Evolutionary conservation across 108 stramenopile species (phyloP).

Genomic region (Nannochloropsis oceanica): DNA sequence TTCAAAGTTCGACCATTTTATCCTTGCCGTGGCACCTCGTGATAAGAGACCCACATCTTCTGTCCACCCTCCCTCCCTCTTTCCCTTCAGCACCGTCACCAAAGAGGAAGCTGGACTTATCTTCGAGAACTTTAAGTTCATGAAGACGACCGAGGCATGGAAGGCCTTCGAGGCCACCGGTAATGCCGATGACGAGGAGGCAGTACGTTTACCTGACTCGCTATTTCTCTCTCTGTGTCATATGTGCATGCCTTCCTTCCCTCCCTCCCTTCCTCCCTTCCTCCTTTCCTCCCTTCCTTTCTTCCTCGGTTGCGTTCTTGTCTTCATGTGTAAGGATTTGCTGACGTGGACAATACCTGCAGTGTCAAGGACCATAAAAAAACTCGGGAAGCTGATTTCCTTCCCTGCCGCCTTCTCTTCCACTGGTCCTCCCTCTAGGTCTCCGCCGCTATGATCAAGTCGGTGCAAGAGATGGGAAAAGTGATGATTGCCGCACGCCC

Average conservation of each 20-base stretch:
- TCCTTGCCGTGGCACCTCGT: too few species aligned
- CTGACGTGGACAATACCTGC: too few species aligned
- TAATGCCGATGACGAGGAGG: not conserved
- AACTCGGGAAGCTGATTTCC: too few species aligned
- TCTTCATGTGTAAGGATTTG: too few species aligned
- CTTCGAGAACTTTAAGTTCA: not conserved
- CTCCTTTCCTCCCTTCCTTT: too few species aligned
- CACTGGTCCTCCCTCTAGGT: not conserved
- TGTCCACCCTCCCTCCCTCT: not conserved
- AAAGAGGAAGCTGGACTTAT: not conserved
- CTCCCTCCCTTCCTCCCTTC: not conserved
- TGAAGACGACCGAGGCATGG: not conserved
- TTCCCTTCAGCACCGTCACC: not conserved
- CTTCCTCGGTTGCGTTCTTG: not conserved
- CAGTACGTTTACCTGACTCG: not conserved
- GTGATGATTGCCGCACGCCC: not conserved
- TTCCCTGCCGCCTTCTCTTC: not conserved
- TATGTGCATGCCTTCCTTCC: not conserved
- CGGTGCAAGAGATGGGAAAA: not conserved
- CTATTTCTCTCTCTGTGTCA: not conserved
- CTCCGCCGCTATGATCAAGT: not conserved
- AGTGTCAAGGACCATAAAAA: too few species aligned
- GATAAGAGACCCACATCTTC: too few species aligned
- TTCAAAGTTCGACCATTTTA: too few species aligned
- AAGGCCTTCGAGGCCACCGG: not conserved